A percentile compares a stretch with the other conserved stretches of the same genome.
Evolutionary conservation across 2,329 filamentous ascomycete genomes (phyloP).

Genomic region (Aureobasidium pullulans): DNA sequence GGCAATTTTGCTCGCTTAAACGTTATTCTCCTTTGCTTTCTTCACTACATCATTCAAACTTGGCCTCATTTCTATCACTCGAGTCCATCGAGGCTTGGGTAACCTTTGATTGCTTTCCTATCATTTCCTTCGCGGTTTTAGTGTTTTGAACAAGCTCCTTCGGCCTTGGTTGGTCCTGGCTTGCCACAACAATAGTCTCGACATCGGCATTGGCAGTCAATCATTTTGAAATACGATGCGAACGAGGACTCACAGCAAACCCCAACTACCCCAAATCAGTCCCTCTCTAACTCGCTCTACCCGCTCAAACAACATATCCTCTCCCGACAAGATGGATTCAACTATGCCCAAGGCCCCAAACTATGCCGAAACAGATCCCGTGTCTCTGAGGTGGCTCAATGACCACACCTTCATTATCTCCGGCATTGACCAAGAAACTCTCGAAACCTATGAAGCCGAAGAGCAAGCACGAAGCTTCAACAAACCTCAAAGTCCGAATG

Average conservation of each 20-base stretch:
- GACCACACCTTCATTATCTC: neutral
- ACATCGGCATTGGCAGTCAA: neutral
- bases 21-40: slow-evolving; percentile 7
- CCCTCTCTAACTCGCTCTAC: neutral
- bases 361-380: slow-evolving; percentile 1
- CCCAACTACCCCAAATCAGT: neutral
- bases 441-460: slow-evolving; percentile 3
- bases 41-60: neutral
- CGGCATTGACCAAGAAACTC: neutral
- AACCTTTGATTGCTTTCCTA: neutral
- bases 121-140: neutral
- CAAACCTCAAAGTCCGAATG: neutral
- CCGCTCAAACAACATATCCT: neutral
- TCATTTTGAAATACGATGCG: neutral
- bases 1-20: slow-evolving; percentile 9
- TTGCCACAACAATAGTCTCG: neutral
- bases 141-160: neutral
- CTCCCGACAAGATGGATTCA: neutral
- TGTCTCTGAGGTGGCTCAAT: neutral
- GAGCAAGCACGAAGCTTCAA: neutral
- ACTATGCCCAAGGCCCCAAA: neutral
- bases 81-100: neutral
- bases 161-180: neutral
- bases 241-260: slow-evolving; percentile 7
- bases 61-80: neutral